phyloP scores from a whole-genome alignment of 768 basidiomycete genomes.

The Candolleomyces eurysporus region DNA sequence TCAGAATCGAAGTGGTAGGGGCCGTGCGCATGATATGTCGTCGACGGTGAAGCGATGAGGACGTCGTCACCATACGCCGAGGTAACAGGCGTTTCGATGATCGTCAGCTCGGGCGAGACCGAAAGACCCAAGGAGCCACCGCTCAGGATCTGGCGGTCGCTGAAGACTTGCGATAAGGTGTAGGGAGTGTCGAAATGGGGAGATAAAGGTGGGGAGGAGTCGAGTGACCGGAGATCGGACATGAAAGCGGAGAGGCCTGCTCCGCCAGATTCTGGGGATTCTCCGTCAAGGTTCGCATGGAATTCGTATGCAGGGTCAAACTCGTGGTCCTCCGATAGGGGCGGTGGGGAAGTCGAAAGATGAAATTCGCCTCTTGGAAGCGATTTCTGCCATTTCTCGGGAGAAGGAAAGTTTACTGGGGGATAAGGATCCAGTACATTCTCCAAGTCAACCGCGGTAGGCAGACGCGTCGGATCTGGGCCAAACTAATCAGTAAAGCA shows the following conservation, averaged over 20 bases:
- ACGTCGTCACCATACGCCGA: not conserved
- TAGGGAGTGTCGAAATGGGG: not conserved
- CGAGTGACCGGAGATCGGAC: not conserved
- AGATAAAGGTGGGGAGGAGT: not conserved
- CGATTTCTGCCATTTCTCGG: too few species aligned
- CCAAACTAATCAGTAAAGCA: too few species aligned
- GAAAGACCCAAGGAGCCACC: conserved; percentile 2
- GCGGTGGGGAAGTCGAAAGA: too few species aligned
- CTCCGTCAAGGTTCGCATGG: not conserved
- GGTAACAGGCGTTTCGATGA: conserved; percentile 5
- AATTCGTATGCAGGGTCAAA: not conserved
- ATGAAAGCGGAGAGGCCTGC: not conserved
- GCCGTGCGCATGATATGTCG: not conserved
- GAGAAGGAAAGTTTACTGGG: too few species aligned
- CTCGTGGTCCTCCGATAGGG: not conserved
- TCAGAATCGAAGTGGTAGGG: not conserved
- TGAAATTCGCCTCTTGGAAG: too few species aligned
- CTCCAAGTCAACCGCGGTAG: too few species aligned
- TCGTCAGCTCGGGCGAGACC: conserved; percentile 2
- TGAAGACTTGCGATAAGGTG: not conserved
- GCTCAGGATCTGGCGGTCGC: not conserved
- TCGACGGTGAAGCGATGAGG: not conserved
- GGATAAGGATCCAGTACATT: too few species aligned
- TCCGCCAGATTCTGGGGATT: not conserved
- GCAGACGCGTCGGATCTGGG: too few species aligned